These are phyloP conservation scores for Helicocarpus griseus DNA, from an alignment of 2,329 filamentous ascomycete genomes.

Conservation along the genomic window DNA sequence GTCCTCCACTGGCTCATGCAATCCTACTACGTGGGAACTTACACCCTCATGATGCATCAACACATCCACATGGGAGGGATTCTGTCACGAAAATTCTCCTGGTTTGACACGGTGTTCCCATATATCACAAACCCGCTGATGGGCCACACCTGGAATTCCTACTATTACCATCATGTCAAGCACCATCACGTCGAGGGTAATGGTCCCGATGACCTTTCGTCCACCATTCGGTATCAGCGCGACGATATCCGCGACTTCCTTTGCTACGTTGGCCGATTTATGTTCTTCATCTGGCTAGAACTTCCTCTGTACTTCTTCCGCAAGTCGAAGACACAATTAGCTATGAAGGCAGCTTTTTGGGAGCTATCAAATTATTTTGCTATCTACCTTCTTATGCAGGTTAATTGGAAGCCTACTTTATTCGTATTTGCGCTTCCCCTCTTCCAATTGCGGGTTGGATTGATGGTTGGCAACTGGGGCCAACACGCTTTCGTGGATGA, in stretches of 20 bases:
- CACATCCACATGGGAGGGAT: constrained; percentile 72
- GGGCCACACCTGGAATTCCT: constrained; percentile 78
- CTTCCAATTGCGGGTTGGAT: constrained; percentile 53
- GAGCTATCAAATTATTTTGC: constrained; percentile 50
- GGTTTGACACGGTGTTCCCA: constrained; percentile 58
- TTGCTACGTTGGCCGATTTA: constrained; percentile 64
- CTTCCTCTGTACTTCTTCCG: constrained; percentile 63
- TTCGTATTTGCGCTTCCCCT: constrained; percentile 61
- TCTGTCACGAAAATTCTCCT: constrained; percentile 43
- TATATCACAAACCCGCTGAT: constrained; percentile 67
- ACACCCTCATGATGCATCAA: constrained; percentile 75
- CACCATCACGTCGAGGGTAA: constrained; percentile 78
- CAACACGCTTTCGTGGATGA: constrained; percentile 75
- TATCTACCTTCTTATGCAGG: constrained; percentile 42
- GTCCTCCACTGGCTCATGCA: constrained; percentile 57
- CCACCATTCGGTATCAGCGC: constrained; percentile 66
- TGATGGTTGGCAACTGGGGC: constrained; percentile 80
- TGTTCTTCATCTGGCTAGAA: constrained; percentile 64
- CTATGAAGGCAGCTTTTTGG: constrained; percentile 48
- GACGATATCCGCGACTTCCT: constrained; percentile 58
- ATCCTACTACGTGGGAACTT: constrained; percentile 59
- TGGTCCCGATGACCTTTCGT: constrained; percentile 64
- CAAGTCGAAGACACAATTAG: constrained; percentile 49
- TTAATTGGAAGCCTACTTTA: constrained; percentile 47
- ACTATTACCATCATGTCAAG: constrained; percentile 79